Base-by-base conservation (phyloP, 2,329 filamentous ascomycete genomes). In the Pseudocercospora crystallina region DNA sequence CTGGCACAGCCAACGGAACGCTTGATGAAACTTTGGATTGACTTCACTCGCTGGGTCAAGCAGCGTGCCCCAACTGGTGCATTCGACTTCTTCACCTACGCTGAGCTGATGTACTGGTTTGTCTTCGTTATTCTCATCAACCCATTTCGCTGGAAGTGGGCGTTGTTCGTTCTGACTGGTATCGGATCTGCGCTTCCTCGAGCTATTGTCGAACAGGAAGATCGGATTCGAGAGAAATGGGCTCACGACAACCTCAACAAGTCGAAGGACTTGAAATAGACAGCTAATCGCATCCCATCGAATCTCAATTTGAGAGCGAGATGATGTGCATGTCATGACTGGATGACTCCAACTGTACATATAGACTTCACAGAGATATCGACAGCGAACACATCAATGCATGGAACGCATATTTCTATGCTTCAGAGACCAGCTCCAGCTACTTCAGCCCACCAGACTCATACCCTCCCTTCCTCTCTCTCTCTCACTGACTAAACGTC, bases 121-220 rank as follows among this genome's bases (percentile, higher is more conserved):
- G 67, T 83, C 5, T 95, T 94, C 64, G 86, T 86, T 49, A 83
- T 92, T 36, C 73, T 79, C 4, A 79, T 94, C 61, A 95, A 95
- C 65, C 90, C 90, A 0, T 95, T 95, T 69, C 76, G 89, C 8
- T 95, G 89, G 89, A 95, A 95, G 74, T 95, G 89, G 90, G 87
- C 85, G 0, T 66, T 84, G 0, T 95, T 95, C 65, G 88, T 95
- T 12, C 84, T 95, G 61, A 86, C 86, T 53, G 89, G 90, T 0
- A 67, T 92, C 29, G 88, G 87, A 0, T 76, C 80, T 37, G 75
- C 75, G 14, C 65, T 94, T 40, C 89, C 89, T 0, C 76, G 80
- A 68, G 75, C 73, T 11, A 75, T 94, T 20, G 84, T 92, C 0
- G 73, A 80, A 57, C 73, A 80, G 12, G 89, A 95, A 71, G 80